A percentile compares a stretch with the other conserved stretches of the same genome.
Conservation (phyloP, 2,329 filamentous ascomycete species). For the Exophiala viscosa region DNA sequence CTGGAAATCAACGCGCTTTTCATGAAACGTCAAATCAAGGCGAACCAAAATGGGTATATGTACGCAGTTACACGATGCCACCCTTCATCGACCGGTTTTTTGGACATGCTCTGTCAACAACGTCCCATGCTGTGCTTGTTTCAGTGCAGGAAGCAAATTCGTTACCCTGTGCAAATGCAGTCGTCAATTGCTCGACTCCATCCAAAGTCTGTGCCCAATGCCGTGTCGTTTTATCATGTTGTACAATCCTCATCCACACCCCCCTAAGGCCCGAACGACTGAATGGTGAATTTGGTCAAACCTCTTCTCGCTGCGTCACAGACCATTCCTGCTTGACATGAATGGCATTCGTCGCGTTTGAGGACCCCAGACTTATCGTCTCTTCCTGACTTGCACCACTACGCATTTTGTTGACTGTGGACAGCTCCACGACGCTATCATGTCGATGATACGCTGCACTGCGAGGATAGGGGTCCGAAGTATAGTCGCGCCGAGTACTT, state of each 20-base stretch:
- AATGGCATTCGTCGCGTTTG: conserved; percentile 8
- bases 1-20: too few species aligned
- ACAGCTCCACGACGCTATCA: conserved; percentile 14
- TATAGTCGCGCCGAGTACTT: conserved; percentile 17
- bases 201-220: too few species aligned
- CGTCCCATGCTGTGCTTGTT: too few species aligned
- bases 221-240: too few species aligned
- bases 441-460: conserved; percentile 7
- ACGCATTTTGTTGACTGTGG: conserved; percentile 8
- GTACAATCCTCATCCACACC: background rate
- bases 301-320: conserved; percentile 3
- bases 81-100: too few species aligned
- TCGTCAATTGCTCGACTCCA: too few species aligned
- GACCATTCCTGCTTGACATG: conserved; percentile 19
- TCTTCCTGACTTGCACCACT: conserved; percentile 15
- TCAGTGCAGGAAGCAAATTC: too few species aligned
- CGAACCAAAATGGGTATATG: too few species aligned
- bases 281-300: background rate
- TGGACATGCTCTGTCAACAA: too few species aligned
- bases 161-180: too few species aligned
- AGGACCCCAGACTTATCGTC: conserved; percentile 5
- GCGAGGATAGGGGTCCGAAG: conserved; percentile 10
- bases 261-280: background rate
- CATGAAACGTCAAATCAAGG: too few species aligned
- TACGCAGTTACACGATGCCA: too few species aligned